Conservation (phyloP, 106 monocot genomes). For the Dactylorhiza incarnata region DNA sequence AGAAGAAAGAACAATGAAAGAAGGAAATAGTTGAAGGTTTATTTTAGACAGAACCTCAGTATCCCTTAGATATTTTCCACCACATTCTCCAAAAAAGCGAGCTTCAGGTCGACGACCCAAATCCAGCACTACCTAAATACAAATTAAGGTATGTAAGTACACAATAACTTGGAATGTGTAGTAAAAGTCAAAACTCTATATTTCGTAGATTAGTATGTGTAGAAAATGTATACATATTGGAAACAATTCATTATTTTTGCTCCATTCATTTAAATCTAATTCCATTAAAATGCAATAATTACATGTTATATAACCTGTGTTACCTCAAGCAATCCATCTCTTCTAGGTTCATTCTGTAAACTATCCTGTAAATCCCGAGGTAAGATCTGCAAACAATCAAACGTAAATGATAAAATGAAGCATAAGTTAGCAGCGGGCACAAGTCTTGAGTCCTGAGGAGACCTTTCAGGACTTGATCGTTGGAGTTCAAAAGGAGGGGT, state of each 20-base stretch:
- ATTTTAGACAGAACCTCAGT: conserved; percentile 40
- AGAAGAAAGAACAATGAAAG: neutral
- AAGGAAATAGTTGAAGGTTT: neutral
- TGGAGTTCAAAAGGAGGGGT: too few species aligned
- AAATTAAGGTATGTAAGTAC: neutral
- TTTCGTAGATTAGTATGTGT: too few species aligned
- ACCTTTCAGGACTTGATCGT: too few species aligned
- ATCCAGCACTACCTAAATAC: conserved; percentile 54
- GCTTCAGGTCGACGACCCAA: conserved; percentile 89
- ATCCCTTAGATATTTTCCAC: conserved; percentile 78
- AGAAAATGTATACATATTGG: neutral
- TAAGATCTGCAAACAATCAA: conserved; percentile 48
- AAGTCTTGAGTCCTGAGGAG: too few species aligned
- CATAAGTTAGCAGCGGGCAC: too few species aligned
- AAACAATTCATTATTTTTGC: neutral
- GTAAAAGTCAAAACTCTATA: neutral
- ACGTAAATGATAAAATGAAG: too few species aligned
- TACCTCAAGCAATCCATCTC: conserved; percentile 78
- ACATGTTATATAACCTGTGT: conserved; percentile 1
- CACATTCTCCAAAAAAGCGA: conserved; percentile 79
- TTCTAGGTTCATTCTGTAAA: conserved; percentile 77
- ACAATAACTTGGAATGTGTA: neutral
- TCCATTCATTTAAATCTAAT: too few species aligned
- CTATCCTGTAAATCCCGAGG: conserved; percentile 66
- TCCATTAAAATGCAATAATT: too few species aligned